A percentile compares a stretch with the other conserved stretches of the same genome.
phyloP scores from a whole-genome alignment of 148 eudicot genomes.

The Rheum nobile region DNA sequence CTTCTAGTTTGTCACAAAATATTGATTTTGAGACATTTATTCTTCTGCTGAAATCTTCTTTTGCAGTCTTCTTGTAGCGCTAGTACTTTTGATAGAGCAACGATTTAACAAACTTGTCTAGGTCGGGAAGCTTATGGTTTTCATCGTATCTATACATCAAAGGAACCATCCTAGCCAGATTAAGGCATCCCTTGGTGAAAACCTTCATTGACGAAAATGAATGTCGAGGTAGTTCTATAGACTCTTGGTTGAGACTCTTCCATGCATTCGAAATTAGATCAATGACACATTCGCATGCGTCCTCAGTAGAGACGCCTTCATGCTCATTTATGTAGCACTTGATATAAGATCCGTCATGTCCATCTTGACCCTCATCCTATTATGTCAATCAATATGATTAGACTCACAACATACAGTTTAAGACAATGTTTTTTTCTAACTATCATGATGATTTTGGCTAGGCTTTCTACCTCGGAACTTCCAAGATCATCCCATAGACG shows the following conservation, averaged over 20 bases:
- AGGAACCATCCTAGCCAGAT: conserved; percentile 30
- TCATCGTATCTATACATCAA: conserved; percentile 19
- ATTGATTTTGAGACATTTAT: too few species aligned
- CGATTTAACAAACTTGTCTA: neutral
- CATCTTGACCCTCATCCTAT: conserved; percentile 48
- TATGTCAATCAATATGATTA: too few species aligned
- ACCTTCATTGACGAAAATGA: neutral
- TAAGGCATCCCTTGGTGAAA: conserved; percentile 17
- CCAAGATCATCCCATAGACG: conserved; percentile 51
- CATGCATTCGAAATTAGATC: conserved; percentile 35
- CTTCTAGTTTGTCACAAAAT: too few species aligned
- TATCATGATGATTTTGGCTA: neutral
- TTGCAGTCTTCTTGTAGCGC: too few species aligned
- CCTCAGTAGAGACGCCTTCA: conserved; percentile 14
- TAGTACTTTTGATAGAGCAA: neutral
- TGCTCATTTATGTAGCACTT: conserved; percentile 42
- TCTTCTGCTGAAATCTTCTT: too few species aligned
- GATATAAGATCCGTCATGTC: conserved; percentile 46
- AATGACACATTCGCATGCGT: conserved; percentile 19
- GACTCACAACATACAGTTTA: neutral
- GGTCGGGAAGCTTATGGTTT: neutral
- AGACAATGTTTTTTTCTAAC: neutral
- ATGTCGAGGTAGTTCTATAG: neutral
- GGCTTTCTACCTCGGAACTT: neutral
- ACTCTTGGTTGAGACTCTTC: conserved; percentile 35